These are phyloP conservation scores for Saturnispora galanensis DNA, from an alignment of 805 yeast species.

Conservation along the genomic window DNA sequence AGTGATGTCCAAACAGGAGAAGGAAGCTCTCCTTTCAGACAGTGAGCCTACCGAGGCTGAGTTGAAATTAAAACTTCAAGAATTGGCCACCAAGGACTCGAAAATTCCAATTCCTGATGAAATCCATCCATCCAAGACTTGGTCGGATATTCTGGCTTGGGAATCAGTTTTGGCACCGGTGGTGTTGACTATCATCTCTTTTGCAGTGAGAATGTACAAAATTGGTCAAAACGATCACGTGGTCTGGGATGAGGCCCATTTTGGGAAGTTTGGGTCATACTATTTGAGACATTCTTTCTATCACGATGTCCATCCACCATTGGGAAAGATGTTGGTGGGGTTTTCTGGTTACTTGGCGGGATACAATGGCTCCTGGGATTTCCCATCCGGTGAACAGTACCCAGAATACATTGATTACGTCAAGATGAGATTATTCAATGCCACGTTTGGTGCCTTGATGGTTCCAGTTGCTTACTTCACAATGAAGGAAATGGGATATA, in stretches of 20 bases:
- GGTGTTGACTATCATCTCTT: conserved; percentile 56
- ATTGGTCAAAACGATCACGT: conserved; percentile 50
- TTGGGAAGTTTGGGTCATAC: conserved; percentile 91
- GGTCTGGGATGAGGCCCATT: conserved; percentile 89
- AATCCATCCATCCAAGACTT: conserved; percentile 11
- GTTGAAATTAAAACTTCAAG: conserved; percentile 24
- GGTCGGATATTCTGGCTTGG: conserved; percentile 12
- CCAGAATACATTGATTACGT: conserved; percentile 73
- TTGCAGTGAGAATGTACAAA: conserved; percentile 60
- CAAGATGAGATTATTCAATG: conserved; percentile 82
- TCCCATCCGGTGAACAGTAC: conserved; percentile 71
- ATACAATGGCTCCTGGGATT: conserved; percentile 78
- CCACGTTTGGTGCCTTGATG: conserved; percentile 70
- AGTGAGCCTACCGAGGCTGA: conserved; percentile 21
- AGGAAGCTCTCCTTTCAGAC: conserved; percentile 6
- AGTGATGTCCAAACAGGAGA: conserved; percentile 6
- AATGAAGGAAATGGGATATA: conserved; percentile 64
- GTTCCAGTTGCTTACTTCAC: conserved; percentile 85
- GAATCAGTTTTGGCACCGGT: conserved; percentile 42
- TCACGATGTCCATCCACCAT: conserved; percentile 96
- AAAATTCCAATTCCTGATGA: conserved; percentile 10
- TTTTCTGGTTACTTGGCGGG: conserved; percentile 51
- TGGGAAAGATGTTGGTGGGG: conserved; percentile 90
- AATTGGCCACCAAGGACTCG: conserved; percentile 19
- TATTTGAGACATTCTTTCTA: conserved; percentile 82